Evolutionary conservation across 2,329 filamentous ascomycete genomes (phyloP).

Genomic region (Ceratocystis alfenasii): DNA sequence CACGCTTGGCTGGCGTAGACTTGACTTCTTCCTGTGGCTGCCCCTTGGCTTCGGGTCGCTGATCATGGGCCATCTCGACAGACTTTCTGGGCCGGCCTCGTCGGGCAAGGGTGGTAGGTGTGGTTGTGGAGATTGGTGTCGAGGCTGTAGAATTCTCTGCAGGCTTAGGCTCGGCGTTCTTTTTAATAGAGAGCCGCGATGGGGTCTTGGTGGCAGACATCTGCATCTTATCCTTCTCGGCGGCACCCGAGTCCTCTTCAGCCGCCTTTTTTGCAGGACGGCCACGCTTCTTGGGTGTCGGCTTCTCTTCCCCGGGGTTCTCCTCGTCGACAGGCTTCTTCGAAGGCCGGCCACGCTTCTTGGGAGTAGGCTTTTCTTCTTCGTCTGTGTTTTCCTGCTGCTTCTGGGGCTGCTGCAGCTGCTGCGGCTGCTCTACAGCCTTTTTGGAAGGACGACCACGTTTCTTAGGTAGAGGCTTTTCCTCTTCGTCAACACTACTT

Average conservation of each 20-base stretch:
- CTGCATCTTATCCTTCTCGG: background rate
- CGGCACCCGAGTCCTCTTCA: background rate
- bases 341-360: slow-evolving; percentile 13
- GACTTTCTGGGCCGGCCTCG: slow-evolving; percentile 26
- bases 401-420: slow-evolving; percentile 25
- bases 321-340: slow-evolving; percentile 7
- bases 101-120: slow-evolving; percentile 29
- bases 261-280: background rate
- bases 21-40: slow-evolving; percentile 20
- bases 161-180: slow-evolving; percentile 23
- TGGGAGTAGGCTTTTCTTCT: slow-evolving; percentile 14
- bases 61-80: slow-evolving; percentile 23
- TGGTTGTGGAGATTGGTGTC: no score
- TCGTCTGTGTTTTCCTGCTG: slow-evolving; percentile 21
- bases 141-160: slow-evolving; percentile 25
- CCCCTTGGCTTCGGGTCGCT: slow-evolving; percentile 16
- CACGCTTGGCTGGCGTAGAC: slow-evolving; percentile 15
- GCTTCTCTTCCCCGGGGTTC: slow-evolving; percentile 5
- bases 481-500: slow-evolving; percentile 28
- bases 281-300: slow-evolving; percentile 8
- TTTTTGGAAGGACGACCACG: slow-evolving; percentile 26
- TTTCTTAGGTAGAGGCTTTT: slow-evolving; percentile 31
- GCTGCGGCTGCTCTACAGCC: slow-evolving; percentile 8
- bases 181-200: background rate
- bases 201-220: background rate